Percentiles rank a stretch among this genome's conserved stretches.
These are phyloP conservation scores for Tubosaeta brunneosetosa DNA, from an alignment of 768 basidiomycete genomes.

Conservation along the genomic window DNA sequence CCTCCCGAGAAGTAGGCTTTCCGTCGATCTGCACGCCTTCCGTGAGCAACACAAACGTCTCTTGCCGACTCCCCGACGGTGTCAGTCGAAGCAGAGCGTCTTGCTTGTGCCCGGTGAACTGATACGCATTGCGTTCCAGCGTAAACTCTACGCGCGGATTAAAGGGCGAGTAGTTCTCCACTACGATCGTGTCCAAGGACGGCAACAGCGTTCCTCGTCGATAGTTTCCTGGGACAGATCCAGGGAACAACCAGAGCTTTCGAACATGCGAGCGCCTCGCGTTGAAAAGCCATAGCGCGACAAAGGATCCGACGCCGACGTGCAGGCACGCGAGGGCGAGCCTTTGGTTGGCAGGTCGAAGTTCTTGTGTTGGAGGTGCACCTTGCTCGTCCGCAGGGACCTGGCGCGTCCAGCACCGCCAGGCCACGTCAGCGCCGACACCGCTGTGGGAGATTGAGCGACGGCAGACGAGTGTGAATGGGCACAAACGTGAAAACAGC, in stretches of 20 bases:
- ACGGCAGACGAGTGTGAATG: background rate
- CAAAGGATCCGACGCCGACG: slow-evolving; percentile 25
- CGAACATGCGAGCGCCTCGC: slow-evolving; percentile 26
- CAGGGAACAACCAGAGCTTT: slow-evolving; percentile 30
- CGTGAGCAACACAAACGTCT: slow-evolving; percentile 19
- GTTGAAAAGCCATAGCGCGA: slow-evolving; percentile 26
- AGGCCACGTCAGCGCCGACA: slow-evolving; percentile 23
- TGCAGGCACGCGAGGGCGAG: slow-evolving; percentile 26
- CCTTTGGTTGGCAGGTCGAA: slow-evolving; percentile 29
- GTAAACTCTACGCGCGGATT: slow-evolving; percentile 22
- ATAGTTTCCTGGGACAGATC: slow-evolving; percentile 19
- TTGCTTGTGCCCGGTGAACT: slow-evolving; percentile 16
- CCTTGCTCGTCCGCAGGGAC: slow-evolving; percentile 13
- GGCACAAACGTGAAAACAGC: slow-evolving; percentile 28
- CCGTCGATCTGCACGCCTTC: slow-evolving; percentile 26
- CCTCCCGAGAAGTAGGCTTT: slow-evolving; percentile 13
- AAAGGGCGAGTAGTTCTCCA: slow-evolving; percentile 20
- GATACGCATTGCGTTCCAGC: slow-evolving; percentile 22
- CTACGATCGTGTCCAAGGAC: slow-evolving; percentile 23
- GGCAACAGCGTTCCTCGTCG: slow-evolving; percentile 16
- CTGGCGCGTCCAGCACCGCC: slow-evolving; percentile 26
- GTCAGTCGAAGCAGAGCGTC: slow-evolving; percentile 19
- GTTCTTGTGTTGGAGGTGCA: slow-evolving; percentile 14
- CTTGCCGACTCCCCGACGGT: slow-evolving; percentile 11
- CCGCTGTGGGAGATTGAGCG: slow-evolving; percentile 11